Percentiles rank a stretch among this genome's conserved stretches.
Evolutionary conservation across 2,329 filamentous ascomycete genomes (phyloP).

Genomic region (Venturia asperata): DNA sequence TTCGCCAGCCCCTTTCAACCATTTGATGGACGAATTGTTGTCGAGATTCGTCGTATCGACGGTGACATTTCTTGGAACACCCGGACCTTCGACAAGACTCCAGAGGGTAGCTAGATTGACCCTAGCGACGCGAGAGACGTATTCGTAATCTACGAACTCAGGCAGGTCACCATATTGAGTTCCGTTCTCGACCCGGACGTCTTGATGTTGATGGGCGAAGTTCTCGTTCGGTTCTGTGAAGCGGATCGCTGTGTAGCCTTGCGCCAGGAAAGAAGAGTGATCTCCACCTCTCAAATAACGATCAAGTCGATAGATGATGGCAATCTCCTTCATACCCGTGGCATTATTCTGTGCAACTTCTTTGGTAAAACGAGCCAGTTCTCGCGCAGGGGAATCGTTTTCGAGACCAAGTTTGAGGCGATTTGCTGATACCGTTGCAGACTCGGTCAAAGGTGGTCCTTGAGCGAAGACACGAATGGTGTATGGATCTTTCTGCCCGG

Average conservation of each 20-base stretch:
- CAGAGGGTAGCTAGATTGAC: conserved; percentile 51
- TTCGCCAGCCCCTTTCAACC: conserved; percentile 35
- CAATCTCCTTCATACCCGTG: conserved; percentile 47
- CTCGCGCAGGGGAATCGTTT: conserved; percentile 49
- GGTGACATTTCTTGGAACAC: conserved; percentile 43
- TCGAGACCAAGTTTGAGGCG: conserved; percentile 41
- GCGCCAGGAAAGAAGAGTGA: conserved; percentile 48
- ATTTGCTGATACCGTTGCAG: conserved; percentile 31
- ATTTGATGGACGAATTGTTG: conserved; percentile 46
- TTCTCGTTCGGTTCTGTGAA: conserved; percentile 54
- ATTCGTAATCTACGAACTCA: conserved; percentile 53
- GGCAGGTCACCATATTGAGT: conserved; percentile 49
- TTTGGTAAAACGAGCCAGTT: conserved; percentile 49
- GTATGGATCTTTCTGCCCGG: conserved; percentile 41
- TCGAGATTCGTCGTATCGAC: conserved; percentile 41
- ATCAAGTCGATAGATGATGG: conserved; percentile 50
- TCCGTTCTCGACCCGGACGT: conserved; percentile 43
- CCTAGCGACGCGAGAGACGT: conserved; percentile 46
- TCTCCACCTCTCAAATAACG: conserved; percentile 52
- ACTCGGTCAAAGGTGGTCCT: conserved; percentile 42
- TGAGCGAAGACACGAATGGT: conserved; percentile 51
- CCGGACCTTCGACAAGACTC: conserved; percentile 47
- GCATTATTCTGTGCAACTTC: conserved; percentile 47
- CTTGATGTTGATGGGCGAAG: conserved; percentile 52
- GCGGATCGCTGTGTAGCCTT: conserved; percentile 49